These are phyloP conservation scores for Chaetomium tenue DNA, from an alignment of 495 filamentous ascomycete genomes.

Conservation along the genomic window DNA sequence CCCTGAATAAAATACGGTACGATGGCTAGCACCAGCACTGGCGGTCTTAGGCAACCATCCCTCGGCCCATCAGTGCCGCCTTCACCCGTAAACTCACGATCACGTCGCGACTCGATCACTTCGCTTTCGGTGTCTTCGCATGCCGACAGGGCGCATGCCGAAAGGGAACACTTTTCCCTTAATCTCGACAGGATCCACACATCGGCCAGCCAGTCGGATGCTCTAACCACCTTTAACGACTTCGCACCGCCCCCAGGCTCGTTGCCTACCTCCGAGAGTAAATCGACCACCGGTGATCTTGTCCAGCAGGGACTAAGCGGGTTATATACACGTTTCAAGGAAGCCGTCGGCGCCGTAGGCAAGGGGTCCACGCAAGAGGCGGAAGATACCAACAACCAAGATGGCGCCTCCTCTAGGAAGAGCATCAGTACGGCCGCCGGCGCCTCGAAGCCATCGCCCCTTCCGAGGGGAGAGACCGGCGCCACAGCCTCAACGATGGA, in stretches of 20 bases:
- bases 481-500: slow-evolving; percentile 39
- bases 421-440: slow-evolving; percentile 38
- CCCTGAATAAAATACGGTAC: not conserved
- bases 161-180: slow-evolving; percentile 68
- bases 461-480: slow-evolving; percentile 39
- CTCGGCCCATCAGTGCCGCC: slow-evolving; percentile 21
- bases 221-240: slow-evolving; percentile 85
- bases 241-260: slow-evolving; percentile 62
- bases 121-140: slow-evolving; percentile 57
- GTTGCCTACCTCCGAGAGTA: slow-evolving; percentile 58
- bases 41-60: slow-evolving; percentile 23
- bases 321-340: slow-evolving; percentile 76
- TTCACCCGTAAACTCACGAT: slow-evolving; percentile 29
- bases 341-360: slow-evolving; percentile 65
- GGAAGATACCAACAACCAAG: slow-evolving; percentile 37
- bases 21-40: slow-evolving; percentile 32
- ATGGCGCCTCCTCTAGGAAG: slow-evolving; percentile 38
- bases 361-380: slow-evolving; percentile 54
- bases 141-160: slow-evolving; percentile 62
- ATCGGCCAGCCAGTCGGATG: slow-evolving; percentile 72
- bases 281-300: slow-evolving; percentile 66
- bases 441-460: slow-evolving; percentile 39
- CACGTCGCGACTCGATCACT: slow-evolving; percentile 61
- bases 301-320: slow-evolving; percentile 81
- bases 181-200: slow-evolving; percentile 82